phyloP scores from a whole-genome alignment of 306 rosid genomes.

The Ceratonia siliqua region DNA sequence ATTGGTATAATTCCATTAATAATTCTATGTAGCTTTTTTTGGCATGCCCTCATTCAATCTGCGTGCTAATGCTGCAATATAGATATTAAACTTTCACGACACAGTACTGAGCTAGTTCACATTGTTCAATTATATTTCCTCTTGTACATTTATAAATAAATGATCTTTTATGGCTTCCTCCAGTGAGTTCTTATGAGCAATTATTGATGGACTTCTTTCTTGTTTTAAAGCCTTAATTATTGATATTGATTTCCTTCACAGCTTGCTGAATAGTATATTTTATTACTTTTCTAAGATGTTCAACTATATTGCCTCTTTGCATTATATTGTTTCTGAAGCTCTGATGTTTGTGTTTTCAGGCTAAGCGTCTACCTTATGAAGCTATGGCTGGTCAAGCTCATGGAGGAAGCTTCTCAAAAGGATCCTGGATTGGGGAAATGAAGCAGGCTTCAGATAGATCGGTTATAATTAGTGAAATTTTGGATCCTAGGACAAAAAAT shows the following conservation, averaged over 20 bases:
- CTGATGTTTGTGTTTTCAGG: slow-evolving; percentile 52
- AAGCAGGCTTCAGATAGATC: slow-evolving; percentile 87
- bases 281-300: slow-evolving; percentile 16
- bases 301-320: background rate
- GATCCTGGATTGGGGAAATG: slow-evolving; percentile 97
- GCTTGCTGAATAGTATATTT: background rate
- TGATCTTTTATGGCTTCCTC: background rate
- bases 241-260: slow-evolving; percentile 10
- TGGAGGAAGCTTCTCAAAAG: slow-evolving; percentile 77
- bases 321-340: slow-evolving; percentile 20
- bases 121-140: background rate
- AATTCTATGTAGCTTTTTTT: slow-evolving; percentile 1
- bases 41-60: background rate
- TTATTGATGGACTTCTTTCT: slow-evolving; percentile 13
- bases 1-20: background rate
- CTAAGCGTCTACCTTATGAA: slow-evolving; percentile 78
- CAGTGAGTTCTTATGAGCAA: slow-evolving; percentile 5
- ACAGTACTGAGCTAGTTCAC: background rate
- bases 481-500: slow-evolving; percentile 94
- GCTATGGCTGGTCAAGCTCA: slow-evolving; percentile 49
- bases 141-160: slow-evolving; percentile 15
- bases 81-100: background rate
- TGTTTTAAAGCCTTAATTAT: background rate
- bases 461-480: slow-evolving; percentile 86
- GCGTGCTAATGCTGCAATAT: slow-evolving; percentile 13